Base-by-base conservation (phyloP, 208 protist genomes). In the Herpetomonas tarakana region DNA sequence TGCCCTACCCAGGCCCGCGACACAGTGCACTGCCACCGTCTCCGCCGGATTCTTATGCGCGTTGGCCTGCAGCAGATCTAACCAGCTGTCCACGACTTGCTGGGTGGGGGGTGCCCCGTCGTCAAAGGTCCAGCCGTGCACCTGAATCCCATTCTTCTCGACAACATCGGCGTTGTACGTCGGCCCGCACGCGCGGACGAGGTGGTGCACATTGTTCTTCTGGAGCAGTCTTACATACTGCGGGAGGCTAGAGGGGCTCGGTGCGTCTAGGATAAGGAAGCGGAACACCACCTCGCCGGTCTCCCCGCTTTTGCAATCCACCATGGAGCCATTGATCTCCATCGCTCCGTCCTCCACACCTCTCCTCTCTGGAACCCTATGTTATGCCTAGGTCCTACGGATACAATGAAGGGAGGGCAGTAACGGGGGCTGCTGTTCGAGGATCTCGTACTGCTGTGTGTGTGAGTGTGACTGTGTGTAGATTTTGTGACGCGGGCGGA, bases 11-110 rank as follows among this genome's bases (percentile, higher is more conserved):
- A 92, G 67, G 12, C 85, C 85, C 19, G 85, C 85, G 4, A 89
- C 76, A 58, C 85, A 92, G 55, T 92, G 85, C 51, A 89, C 76
- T 12, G 66, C 81, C 50, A 92, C 76, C 0, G 72, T 73, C 9
- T 49, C 21, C 1, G 71, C 57, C 4, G 66, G 53, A 0, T 38
- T 19, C n/a, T 54, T 70, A 19, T 41, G 31, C 47, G 25, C 11
- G 50, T 78, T 67, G 47, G 58, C 30, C 41, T 87, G 69, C 9
- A 86, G 60, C 22, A 91, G 49, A 22, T 78, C 47, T 11, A 86
- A 58, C 81, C 80, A 88, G 27, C 58, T 52, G 26, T 58, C 52
- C 31, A 88, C 63, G 9, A 91, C 67, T 2, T 62, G 14, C 53
- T 69, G 54, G 46, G 84, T 78, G 7, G 84, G 84, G 24, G 84